phyloP scores from a whole-genome alignment of 2,329 filamentous ascomycete species.

The Ceratocystiopsis brevicomis region DNA sequence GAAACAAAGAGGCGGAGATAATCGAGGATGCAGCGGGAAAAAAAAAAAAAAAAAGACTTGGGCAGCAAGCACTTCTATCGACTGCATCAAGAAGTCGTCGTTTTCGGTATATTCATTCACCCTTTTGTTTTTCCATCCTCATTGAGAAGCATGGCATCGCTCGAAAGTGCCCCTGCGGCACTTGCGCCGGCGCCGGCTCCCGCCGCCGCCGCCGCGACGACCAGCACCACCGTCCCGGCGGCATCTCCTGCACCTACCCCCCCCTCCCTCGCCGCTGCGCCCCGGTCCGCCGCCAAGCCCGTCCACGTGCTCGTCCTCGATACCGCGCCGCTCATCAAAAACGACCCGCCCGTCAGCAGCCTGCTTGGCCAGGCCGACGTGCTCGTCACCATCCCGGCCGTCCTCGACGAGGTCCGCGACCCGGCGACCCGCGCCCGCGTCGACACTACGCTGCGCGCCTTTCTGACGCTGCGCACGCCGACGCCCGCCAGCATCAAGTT shows the following conservation, averaged over 20 bases:
- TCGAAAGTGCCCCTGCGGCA: neutral
- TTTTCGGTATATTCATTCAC: neutral
- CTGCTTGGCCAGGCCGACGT: conserved; percentile 59
- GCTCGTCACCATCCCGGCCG: conserved; percentile 67
- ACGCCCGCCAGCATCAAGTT: conserved; percentile 59
- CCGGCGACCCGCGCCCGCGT: conserved; percentile 60
- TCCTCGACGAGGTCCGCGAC: conserved; percentile 79
- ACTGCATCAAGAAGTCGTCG: neutral
- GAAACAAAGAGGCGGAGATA: too few species aligned
- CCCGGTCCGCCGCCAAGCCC: conserved; percentile 31
- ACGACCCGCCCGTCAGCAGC: conserved; percentile 68
- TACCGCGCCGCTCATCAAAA: conserved; percentile 83
- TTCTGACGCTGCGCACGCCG: conserved; percentile 60
- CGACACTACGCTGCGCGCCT: conserved; percentile 69
- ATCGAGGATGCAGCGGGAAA: too few species aligned
- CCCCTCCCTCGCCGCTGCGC: neutral
- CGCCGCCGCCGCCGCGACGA: neutral
- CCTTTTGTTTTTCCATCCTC: neutral
- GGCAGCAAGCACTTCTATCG: neutral
- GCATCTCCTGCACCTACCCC: neutral
- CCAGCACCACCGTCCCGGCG: neutral
- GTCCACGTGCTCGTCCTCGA: conserved; percentile 77
- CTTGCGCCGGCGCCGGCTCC: neutral
- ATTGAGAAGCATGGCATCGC: neutral
- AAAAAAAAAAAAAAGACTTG: conserved; percentile 2